Evolutionary conservation across 169 alveolate species (phyloP).

Genomic region (Plasmodium sp.): DNA sequence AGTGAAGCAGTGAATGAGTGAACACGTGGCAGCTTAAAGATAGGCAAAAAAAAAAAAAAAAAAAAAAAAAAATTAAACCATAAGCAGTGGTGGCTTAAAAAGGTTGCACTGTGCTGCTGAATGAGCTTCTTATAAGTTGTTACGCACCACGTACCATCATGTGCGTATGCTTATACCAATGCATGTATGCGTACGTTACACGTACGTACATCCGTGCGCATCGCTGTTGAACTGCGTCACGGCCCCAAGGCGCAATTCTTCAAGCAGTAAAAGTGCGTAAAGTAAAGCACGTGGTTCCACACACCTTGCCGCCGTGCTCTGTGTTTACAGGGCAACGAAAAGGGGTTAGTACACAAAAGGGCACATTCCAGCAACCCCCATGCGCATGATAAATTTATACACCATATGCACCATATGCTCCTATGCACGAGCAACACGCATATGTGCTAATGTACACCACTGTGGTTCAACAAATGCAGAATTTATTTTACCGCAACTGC

Average conservation of each 20-base stretch:
- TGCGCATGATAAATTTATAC: not conserved
- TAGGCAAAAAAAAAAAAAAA: not conserved
- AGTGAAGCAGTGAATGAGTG: not conserved
- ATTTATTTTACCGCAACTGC: not conserved
- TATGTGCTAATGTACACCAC: not conserved
- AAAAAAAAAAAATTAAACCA: not conserved
- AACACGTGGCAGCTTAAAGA: not conserved
- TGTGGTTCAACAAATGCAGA: not conserved
- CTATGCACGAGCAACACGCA: not conserved
- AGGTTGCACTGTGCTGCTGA: not conserved
- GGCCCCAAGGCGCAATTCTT: not conserved
- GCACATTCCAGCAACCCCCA: not conserved
- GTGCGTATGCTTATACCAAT: not conserved
- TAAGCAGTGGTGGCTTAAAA: not conserved
- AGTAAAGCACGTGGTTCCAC: not conserved
- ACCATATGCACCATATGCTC: not conserved
- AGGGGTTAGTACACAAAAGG: not conserved
- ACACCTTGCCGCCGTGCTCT: not conserved
- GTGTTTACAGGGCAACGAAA: not conserved
- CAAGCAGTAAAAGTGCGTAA: not conserved
- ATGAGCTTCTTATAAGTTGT: not conserved
- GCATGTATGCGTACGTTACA: not conserved
- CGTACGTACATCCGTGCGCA: not conserved
- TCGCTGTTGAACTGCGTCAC: not conserved
- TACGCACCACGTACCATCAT: not conserved